Base-by-base conservation (phyloP, 2,329 filamentous ascomycete genomes). In the Beauveria varroae region DNA sequence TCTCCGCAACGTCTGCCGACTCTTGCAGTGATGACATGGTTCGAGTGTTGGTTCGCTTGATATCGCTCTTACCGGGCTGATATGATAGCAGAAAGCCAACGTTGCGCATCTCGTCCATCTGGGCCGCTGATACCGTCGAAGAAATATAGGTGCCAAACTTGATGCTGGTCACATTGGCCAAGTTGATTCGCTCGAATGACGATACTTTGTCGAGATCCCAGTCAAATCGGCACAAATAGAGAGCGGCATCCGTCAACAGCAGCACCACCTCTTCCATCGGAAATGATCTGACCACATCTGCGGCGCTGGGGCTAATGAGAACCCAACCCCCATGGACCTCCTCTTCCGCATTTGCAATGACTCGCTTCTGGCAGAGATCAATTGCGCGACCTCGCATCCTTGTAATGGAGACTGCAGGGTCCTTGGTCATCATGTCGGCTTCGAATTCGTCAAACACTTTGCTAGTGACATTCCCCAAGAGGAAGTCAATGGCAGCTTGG, bases 171-270 rank as follows among this genome's bases (percentile, higher is more conserved):
- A 99, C 78, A 62, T 91, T 89, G 22, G 83, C 81, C 8, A 98
- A 80, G 62, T 89, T 86, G 16, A 97, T 86, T 8, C 93, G 83
- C 75, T 98, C 93, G 72, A 97, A 98, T 0, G 89, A 92, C 14
- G 89, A 88, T 1, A 99, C 90, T 71, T 98, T 98, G 75, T 98
- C 95, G 8, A 92, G 87, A 64, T 90, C 89, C 92, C 93, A 98
- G 73, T 98, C 92, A 67, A 98, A 93, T 16, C 90, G 86, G 72
- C 93, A 97, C 64, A 91, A 86, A 71, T 98, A 98, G 3, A 98
- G 73, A 0, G 92, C 93, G 0, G 82, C 81, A 65, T 96, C 88
- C 0, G 95, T 98, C 37, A 99, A 78, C 0, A 99, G 79, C 1
- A 99, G 79, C 1, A 99, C 89, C 0, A 89, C 88, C 70, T 99